Evolutionary conservation across 306 rosid genomes (phyloP).

Genomic region (Pyrus betulifolia): DNA sequence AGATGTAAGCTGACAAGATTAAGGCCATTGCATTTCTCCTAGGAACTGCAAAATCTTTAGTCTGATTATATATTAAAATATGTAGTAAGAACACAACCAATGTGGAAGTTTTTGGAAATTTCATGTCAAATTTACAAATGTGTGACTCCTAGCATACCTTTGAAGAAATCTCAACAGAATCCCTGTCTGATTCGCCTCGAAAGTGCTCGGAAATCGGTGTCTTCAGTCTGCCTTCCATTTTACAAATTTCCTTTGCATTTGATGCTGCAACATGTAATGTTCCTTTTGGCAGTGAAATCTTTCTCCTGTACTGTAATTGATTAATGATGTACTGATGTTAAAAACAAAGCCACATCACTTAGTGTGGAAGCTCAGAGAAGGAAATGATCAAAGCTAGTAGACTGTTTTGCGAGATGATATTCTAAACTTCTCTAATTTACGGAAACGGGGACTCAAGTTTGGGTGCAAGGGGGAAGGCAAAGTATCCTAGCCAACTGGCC

Average conservation of each 20-base stretch:
- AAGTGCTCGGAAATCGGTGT: conserved; percentile 37
- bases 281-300: conserved; percentile 45
- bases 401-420: too few relatives aligned
- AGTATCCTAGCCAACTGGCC: too few relatives aligned
- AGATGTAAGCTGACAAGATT: conserved; percentile 51
- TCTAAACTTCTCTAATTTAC: too few relatives aligned
- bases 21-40: conserved; percentile 77
- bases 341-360: background rate
- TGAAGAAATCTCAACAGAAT: conserved; percentile 49
- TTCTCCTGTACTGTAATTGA: conserved; percentile 46
- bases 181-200: conserved; percentile 49
- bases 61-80: conserved; percentile 71
- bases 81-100: background rate
- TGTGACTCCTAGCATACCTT: conserved; percentile 42
- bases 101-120: background rate
- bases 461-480: too few relatives aligned
- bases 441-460: too few relatives aligned
- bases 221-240: conserved; percentile 37
- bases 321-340: background rate
- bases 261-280: conserved; percentile 53
- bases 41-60: conserved; percentile 83
- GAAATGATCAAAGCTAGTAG: background rate
- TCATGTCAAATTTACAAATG: background rate
- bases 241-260: conserved; percentile 52
- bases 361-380: background rate